Percentiles rank a stretch among this genome's conserved stretches.
Conservation (phyloP, 2,329 filamentous ascomycete genomes). For the Fulvia fulva region DNA sequence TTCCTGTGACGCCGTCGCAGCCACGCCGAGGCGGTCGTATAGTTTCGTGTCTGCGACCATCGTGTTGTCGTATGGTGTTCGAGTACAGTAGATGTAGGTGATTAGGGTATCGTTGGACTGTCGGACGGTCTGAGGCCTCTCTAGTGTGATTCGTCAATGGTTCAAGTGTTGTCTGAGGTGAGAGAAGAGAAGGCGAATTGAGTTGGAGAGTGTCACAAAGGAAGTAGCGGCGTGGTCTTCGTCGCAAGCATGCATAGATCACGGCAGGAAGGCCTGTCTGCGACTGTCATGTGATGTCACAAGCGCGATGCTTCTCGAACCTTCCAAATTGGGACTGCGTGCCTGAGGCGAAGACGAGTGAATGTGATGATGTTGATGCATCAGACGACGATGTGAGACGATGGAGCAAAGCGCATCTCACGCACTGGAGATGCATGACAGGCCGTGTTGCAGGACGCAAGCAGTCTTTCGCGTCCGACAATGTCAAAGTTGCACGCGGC, state of each 20-base stretch:
- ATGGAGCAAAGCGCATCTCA: background rate
- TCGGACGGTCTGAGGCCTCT: constrained; percentile 7
- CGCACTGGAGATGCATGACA: background rate
- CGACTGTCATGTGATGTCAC: constrained; percentile 1
- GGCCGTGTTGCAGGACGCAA: background rate
- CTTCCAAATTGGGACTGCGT: background rate
- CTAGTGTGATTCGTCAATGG: constrained; percentile 8
- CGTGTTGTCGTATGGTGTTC: constrained; percentile 38
- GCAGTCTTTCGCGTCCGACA: background rate
- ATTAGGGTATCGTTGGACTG: background rate
- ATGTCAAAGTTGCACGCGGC: background rate
- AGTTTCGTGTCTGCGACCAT: constrained; percentile 97
- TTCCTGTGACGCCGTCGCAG: constrained; percentile 77
- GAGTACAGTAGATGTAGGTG: background rate
- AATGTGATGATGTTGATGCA: background rate
- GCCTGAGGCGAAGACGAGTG: background rate
- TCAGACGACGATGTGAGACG: background rate
- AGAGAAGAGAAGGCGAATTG: constrained; percentile 4
- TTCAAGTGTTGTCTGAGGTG: background rate
- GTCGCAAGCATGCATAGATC: background rate
- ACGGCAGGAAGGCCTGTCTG: background rate
- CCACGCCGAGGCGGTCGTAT: constrained; percentile 80
- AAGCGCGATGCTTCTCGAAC: background rate
- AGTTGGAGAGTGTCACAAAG: constrained; percentile 4
- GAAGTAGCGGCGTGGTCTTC: background rate